Base-by-base conservation (phyloP, 129 eudicot genomes). In the Saussurea involucrata region DNA sequence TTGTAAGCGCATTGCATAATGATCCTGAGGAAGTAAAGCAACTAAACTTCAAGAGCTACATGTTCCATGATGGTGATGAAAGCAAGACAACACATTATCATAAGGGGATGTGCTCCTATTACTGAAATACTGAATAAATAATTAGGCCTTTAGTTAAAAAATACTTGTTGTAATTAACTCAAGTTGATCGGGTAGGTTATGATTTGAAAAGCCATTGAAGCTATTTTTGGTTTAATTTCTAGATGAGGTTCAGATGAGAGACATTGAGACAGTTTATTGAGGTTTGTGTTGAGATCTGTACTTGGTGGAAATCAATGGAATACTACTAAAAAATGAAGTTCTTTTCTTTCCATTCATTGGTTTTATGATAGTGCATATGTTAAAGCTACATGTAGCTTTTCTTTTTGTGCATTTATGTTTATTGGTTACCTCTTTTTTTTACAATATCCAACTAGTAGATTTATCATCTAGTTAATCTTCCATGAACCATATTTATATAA, bases 1-100 rank as follows among this genome's bases (percentile, higher is more conserved):
- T 75, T 42, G 74, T 37, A 68, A 66, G 73, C 63, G 86, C 81
- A 71, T 21, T 90, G 69, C 87, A 85, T 73, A 58, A 65, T 81
- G 90, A 82, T 55, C 34, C 85, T 78, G 89, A 82, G 66, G 85
- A 87, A 75, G 85, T 85, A 68, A 89, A 87, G n/a, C 82, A 78
- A 70, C 80, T 85, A 11, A 80, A 68, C 79, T 68, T 80, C 73
- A 77, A 66, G 32, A 65, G 44, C 70, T 71, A 68, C 74, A 73
- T 69, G 75, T 80, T 80, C 63, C 77, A 75, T 75, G 72, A 76
- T 65, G 87, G 78, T 76, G 85, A 78, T 49, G 90, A 81, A 80
- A 86, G 36, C 84, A 86, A 80, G 87, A 24, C 73, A 44, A 76
- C 76, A 58, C 68, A 75, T 33, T 85, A 73, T 83, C 80, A 81